Percentiles rank a stretch among this genome's conserved stretches.
Evolutionary conservation across 768 basidiomycete species (phyloP).

Genomic region (Steccherinum ochraceum): DNA sequence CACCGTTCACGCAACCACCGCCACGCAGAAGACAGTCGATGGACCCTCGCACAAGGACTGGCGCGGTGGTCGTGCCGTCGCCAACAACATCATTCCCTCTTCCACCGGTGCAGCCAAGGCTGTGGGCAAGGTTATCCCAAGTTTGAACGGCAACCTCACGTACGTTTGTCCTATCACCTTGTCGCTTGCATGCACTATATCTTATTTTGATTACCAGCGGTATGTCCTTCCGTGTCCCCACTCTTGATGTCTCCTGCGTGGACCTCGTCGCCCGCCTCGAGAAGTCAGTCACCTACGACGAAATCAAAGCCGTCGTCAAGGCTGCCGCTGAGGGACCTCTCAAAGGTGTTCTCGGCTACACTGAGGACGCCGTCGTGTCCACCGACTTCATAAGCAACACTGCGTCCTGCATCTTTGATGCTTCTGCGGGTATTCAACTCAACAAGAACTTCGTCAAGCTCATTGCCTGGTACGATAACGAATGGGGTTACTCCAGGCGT

Average conservation of each 20-base stretch:
- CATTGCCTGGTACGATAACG: conserved; percentile 93
- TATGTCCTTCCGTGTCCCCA: conserved; percentile 96
- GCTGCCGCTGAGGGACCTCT: conserved; percentile 63
- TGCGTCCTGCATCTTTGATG: conserved; percentile 90
- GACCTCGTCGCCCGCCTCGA: conserved; percentile 92
- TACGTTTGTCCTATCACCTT: conserved; percentile 29
- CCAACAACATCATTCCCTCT: conserved; percentile 98
- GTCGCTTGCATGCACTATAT: neutral
- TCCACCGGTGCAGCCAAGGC: conserved; percentile 99
- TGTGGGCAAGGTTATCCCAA: conserved; percentile 96
- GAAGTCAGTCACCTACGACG: conserved; percentile 79
- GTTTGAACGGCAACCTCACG: conserved; percentile 97
- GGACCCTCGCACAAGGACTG: conserved; percentile 95
- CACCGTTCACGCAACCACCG: conserved; percentile 95
- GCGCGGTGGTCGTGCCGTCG: conserved; percentile 94
- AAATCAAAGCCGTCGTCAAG: conserved; percentile 85
- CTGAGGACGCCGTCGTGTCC: conserved; percentile 89
- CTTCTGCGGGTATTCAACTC: conserved; percentile 85
- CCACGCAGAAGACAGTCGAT: conserved; percentile 93
- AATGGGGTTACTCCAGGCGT: conserved; percentile 91
- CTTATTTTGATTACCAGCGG: conserved; percentile 45
- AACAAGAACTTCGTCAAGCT: conserved; percentile 95
- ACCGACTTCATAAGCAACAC: conserved; percentile 84
- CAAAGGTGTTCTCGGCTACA: conserved; percentile 82
- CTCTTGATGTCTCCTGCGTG: conserved; percentile 94